Conservation (phyloP, 2,329 filamentous ascomycete species). For the Dichotomopilus funicola region DNA sequence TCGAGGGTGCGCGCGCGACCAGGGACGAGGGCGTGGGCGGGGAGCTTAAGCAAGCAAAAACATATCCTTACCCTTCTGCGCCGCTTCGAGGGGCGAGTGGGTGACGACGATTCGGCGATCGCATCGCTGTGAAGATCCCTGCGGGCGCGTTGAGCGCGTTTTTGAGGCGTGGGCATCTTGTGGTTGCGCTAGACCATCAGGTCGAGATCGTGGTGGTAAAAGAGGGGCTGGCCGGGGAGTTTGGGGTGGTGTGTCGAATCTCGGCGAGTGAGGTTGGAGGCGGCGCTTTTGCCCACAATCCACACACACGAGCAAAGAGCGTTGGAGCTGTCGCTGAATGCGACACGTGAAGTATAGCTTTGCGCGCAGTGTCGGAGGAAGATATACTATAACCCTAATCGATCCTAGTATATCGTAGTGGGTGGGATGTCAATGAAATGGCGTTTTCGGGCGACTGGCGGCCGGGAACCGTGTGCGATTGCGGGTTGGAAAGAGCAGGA, state of each 20-base stretch:
- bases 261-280: slow-evolving; percentile 8
- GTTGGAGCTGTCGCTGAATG: slow-evolving; percentile 8
- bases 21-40: slow-evolving; percentile 10
- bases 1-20: slow-evolving; percentile 1
- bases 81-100: slow-evolving; percentile 56
- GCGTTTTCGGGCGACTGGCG: neutral
- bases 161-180: slow-evolving; percentile 28
- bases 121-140: slow-evolving; percentile 30
- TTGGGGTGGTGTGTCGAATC: neutral
- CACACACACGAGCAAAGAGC: neutral
- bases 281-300: neutral
- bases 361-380: neutral
- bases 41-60: neutral
- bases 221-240: slow-evolving; percentile 2
- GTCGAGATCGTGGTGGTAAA: neutral
- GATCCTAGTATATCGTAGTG: too few species aligned
- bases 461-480: neutral
- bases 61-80: slow-evolving; percentile 49
- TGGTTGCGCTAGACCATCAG: slow-evolving; percentile 20
- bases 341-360: slow-evolving; percentile 4
- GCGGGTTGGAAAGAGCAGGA: neutral
- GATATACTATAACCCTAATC: too few species aligned
- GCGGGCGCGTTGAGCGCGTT: slow-evolving; percentile 29
- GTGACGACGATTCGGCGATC: slow-evolving; percentile 46
- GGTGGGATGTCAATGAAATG: neutral